Base-by-base conservation (phyloP, 805 yeast genomes). In the Candida germanica region DNA sequence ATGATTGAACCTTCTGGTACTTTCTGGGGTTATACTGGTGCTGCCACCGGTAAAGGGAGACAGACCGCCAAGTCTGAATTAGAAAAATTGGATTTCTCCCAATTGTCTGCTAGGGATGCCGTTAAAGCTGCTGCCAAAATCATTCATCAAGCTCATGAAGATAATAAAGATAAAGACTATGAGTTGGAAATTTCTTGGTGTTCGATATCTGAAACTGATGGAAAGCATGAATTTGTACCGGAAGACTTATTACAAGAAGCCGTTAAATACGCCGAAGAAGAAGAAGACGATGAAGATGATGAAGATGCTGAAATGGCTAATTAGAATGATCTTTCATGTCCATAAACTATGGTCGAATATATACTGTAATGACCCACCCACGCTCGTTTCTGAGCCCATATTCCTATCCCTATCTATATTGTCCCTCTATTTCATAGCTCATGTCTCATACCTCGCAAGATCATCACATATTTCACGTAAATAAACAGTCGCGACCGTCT, bases 1-100 rank as follows among this genome's bases (percentile, higher is more conserved):
- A 93, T 91, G 97, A 73, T 93, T 40, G 99, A 93, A 60, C 98
- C 99, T 50, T 85, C 94, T 59, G 99, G 99, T 44, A 71, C 87
- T 1, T 87, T 82, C 56, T 94, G 98, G 98, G 99, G 99, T 34
- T 93, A 93, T 65, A 73, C 77, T 37, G 98, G 96, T 43, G 95
- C 96, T 26, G 98, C 99, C 12, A 79, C 97, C 3, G 99, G 99
- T 46, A 93, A 91, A 61, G 99, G 99, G 31, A 80, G 98, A 62
- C 99, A 93, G 63, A 78, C 87, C n/a, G 98, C 98, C 33, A 91
- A 91, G 65, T 84, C 91, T 19, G 98, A 93, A 64, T 75, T 93
- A 49, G 99, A 93, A 63, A 93, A 93, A 61, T 70, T 93, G 58
- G 83, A 87, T 47, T 69, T 80, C 43, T 80, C 79, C 36, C 76